These are phyloP conservation scores for Medicago ruthenica DNA, from an alignment of 306 rosid species.

Conservation along the genomic window DNA sequence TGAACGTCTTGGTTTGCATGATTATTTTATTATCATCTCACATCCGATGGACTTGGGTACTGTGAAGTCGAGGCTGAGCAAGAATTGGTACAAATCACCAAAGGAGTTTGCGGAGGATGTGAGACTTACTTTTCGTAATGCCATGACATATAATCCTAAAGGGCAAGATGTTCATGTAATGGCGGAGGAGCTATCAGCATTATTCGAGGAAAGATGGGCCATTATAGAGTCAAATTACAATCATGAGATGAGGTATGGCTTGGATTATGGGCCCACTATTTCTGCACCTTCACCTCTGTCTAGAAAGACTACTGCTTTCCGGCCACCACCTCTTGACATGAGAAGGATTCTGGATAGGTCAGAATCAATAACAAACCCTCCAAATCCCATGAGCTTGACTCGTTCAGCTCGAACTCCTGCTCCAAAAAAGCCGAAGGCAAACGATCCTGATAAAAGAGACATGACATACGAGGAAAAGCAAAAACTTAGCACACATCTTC, in stretches of 20 bases:
- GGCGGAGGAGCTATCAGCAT: constrained; percentile 78
- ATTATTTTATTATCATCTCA: constrained; percentile 75
- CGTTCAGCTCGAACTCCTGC: constrained; percentile 86
- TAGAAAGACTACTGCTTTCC: constrained; percentile 65
- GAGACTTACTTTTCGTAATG: constrained; percentile 87
- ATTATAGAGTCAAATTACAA: constrained; percentile 83
- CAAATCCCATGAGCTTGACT: constrained; percentile 59
- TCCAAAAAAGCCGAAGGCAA: constrained; percentile 95
- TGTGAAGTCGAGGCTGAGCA: constrained; percentile 77
- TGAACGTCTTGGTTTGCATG: constrained; percentile 81
- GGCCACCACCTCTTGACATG: constrained; percentile 83
- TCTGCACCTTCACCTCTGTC: constrained; percentile 69
- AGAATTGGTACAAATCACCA: constrained; percentile 91
- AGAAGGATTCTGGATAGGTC: constrained; percentile 78
- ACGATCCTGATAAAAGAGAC: constrained; percentile 88
- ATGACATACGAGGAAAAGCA: constrained; percentile 94
- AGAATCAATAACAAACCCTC: constrained; percentile 65
- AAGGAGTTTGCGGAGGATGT: constrained; percentile 99
- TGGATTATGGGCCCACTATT: constrained; percentile 58
- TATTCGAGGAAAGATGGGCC: constrained; percentile 91
- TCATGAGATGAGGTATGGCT: constrained; percentile 69
- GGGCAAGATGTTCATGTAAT: constrained; percentile 95
- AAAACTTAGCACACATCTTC: constrained; percentile 83
- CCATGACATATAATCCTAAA: constrained; percentile 88
- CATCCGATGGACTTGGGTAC: constrained; percentile 95